Evolutionary conservation across 169 alveolate species (phyloP).

Genomic region (Toxoplasma gondii): DNA sequence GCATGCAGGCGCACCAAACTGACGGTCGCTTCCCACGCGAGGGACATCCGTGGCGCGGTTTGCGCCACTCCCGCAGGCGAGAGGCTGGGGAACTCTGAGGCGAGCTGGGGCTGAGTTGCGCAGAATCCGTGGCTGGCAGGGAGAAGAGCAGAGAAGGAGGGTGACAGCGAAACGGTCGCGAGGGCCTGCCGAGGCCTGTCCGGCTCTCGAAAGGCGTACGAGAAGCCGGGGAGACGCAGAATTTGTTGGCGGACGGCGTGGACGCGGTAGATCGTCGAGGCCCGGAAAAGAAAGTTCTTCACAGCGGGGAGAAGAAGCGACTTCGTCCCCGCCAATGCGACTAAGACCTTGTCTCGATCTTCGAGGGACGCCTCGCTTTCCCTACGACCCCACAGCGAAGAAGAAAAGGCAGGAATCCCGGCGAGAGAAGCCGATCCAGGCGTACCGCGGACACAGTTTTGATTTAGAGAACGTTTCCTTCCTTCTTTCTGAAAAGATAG

Average conservation of each 20-base stretch:
- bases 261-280: neutral
- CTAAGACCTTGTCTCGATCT: neutral
- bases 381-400: neutral
- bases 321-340: conserved; percentile 10
- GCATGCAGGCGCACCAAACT: neutral
- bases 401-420: no score
- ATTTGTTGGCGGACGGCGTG: neutral
- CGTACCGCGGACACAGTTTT: no score
- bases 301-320: conserved; percentile 26
- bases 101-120: neutral
- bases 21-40: conserved; percentile 25
- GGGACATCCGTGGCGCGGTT: neutral
- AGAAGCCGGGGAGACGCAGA: conserved; percentile 18
- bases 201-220: conserved; percentile 8
- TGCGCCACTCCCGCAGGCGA: neutral
- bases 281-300: neutral
- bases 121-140: neutral
- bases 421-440: no score
- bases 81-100: neutral
- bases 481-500: no score
- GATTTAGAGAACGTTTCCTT: no score
- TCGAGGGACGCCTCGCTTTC: neutral
- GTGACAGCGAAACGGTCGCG: neutral
- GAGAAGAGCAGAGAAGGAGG: neutral
- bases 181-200: conserved; percentile 15